A percentile compares a stretch with the other conserved stretches of the same genome.
These are phyloP conservation scores for Miamiensis avidus DNA, from an alignment of 169 alveolate species.

Conservation along the genomic window DNA sequence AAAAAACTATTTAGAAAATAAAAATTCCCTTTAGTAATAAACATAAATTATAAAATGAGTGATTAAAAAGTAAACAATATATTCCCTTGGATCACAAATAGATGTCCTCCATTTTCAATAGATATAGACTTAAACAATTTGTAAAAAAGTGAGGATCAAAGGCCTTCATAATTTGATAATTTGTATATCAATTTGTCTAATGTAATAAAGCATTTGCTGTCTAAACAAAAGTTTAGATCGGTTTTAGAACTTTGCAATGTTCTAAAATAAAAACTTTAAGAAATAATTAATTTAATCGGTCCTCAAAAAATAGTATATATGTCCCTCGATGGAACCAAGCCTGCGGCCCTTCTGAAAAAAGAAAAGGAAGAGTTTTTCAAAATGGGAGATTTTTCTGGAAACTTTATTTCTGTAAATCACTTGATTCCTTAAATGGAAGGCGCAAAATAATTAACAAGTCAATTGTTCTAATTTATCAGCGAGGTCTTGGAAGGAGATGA, in stretches of 20 bases:
- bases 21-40: too few species aligned
- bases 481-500: not conserved
- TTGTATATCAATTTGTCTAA: not conserved
- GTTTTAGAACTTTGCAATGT: not conserved
- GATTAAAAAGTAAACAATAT: not conserved
- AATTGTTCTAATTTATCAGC: not conserved
- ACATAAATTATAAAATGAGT: too few species aligned
- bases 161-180: not conserved
- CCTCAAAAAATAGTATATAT: not conserved
- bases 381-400: not conserved
- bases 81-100: not conserved
- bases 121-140: not conserved
- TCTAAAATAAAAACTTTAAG: not conserved
- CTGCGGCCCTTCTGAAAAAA: not conserved
- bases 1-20: too few species aligned
- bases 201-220: too few species aligned
- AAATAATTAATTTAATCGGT: too few species aligned
- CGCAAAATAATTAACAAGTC: not conserved
- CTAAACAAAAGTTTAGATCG: not conserved
- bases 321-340: not conserved
- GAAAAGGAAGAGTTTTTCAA: not conserved
- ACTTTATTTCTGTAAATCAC: not conserved
- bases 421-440: not conserved
- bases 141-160: too few species aligned
- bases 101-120: not conserved